Conservation (phyloP, 345 rosid genomes). For the Melaleuca alternifolia region DNA sequence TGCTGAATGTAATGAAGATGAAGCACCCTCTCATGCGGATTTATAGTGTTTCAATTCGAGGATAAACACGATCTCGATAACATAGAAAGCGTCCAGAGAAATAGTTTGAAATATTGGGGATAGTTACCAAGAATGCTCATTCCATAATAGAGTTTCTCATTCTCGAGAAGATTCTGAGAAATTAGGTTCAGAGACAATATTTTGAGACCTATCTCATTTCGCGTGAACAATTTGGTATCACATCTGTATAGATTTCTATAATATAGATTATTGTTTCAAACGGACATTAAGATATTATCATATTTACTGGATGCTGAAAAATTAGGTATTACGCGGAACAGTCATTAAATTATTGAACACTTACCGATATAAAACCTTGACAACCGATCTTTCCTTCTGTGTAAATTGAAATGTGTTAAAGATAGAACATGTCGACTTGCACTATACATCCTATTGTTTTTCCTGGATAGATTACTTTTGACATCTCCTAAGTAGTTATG, state of each 20-base stretch:
- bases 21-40: background rate
- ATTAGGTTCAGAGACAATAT: background rate
- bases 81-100: background rate
- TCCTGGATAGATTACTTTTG: background rate
- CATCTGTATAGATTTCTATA: background rate
- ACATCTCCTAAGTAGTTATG: background rate
- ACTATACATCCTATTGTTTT: background rate
- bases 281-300: background rate
- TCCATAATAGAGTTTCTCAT: background rate
- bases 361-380: background rate
- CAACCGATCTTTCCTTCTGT: background rate
- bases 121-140: background rate
- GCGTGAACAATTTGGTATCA: background rate
- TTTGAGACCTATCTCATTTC: background rate
- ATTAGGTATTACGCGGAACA: background rate
- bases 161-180: background rate
- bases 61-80: background rate
- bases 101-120: background rate
- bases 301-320: background rate
- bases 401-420: background rate
- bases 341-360: background rate
- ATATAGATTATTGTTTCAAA: background rate
- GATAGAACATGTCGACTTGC: background rate
- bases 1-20: background rate
- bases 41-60: background rate